These are phyloP conservation scores for Lactifluus pinguis DNA, from an alignment of 768 basidiomycete species.

Conservation along the genomic window DNA sequence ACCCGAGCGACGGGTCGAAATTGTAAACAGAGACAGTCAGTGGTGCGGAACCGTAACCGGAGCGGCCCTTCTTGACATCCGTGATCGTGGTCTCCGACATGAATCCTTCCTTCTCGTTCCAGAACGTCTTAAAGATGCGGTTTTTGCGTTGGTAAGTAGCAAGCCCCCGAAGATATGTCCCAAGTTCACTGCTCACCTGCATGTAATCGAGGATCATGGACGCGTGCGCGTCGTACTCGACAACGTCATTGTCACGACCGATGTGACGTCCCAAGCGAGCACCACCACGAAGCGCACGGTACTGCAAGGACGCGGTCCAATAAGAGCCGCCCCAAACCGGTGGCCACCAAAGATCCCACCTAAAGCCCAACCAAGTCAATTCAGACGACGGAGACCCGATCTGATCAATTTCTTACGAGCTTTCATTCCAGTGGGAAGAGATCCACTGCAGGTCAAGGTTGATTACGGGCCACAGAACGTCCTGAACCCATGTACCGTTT, in stretches of 20 bases:
- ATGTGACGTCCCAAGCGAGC: slow-evolving; percentile 11
- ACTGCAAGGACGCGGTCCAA: slow-evolving; percentile 16
- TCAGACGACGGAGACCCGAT: neutral
- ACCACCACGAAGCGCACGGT: slow-evolving; percentile 16
- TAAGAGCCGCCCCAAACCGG: slow-evolving; percentile 14
- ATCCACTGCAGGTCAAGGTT: slow-evolving; percentile 18
- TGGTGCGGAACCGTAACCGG: slow-evolving; percentile 12
- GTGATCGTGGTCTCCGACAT: slow-evolving; percentile 12
- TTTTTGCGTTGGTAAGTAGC: neutral
- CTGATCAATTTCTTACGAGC: neutral
- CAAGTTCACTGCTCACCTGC: neutral
- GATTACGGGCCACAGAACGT: slow-evolving; percentile 11
- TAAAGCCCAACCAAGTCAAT: neutral
- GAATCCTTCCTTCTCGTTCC: slow-evolving; percentile 12
- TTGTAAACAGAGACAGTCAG: slow-evolving; percentile 10
- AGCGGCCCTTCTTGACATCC: slow-evolving; percentile 6
- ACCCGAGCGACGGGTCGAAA: slow-evolving; percentile 10
- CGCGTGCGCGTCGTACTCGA: slow-evolving; percentile 6
- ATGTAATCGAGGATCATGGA: slow-evolving; percentile 14
- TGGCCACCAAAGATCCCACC: slow-evolving; percentile 16
- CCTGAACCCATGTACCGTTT: slow-evolving; percentile 10
- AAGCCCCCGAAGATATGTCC: neutral
- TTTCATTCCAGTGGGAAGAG: slow-evolving; percentile 10
- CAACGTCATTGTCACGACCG: neutral
- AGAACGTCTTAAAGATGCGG: slow-evolving; percentile 3